Conservation (phyloP, 2,329 filamentous ascomycete genomes). For the Parastagonospora avenae region DNA sequence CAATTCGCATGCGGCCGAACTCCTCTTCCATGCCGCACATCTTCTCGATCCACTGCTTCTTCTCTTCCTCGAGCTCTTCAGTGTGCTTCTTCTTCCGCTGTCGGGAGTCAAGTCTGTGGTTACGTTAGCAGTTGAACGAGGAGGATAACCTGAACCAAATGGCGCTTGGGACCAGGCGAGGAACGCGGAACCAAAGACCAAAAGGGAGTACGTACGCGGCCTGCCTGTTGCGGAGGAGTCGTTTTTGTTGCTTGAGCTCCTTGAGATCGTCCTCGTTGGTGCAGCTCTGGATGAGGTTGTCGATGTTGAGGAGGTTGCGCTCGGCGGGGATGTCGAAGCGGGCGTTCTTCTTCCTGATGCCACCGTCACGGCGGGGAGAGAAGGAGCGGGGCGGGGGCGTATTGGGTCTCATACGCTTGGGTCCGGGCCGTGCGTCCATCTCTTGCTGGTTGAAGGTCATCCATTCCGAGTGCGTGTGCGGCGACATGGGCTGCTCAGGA, state of each 20-base stretch:
- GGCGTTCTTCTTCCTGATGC: conserved; percentile 98
- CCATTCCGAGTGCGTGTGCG: conserved; percentile 66
- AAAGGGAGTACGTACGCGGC: conserved; percentile 72
- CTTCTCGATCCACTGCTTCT: conserved; percentile 82
- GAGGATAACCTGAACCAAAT: conserved; percentile 37
- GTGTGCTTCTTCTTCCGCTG: conserved; percentile 99
- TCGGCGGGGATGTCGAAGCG: conserved; percentile 96
- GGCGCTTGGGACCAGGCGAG: conserved; percentile 33
- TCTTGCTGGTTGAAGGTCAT: conserved; percentile 58
- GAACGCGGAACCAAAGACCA: conserved; percentile 52
- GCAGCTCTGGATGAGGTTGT: conserved; percentile 85
- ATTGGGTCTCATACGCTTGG: conserved; percentile 65
- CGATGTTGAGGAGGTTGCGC: conserved; percentile 92
- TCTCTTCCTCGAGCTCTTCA: conserved; percentile 93
- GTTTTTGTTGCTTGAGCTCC: conserved; percentile 98
- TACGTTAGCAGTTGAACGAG: conserved; percentile 44
- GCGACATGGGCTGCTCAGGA: conserved; percentile 60
- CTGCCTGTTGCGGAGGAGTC: conserved; percentile 90
- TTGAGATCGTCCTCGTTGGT: conserved; percentile 93
- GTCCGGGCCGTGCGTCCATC: conserved; percentile 55
- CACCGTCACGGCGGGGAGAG: conserved; percentile 79
- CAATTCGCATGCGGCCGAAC: conserved; percentile 68
- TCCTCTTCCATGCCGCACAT: conserved; percentile 82
- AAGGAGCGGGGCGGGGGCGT: conserved; percentile 71
- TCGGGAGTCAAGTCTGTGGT: conserved; percentile 82